Percentiles rank a stretch among this genome's conserved stretches.
phyloP scores from a whole-genome alignment of 1,284 basidiomycete genomes.

The Malassezia yamatoensis region DNA sequence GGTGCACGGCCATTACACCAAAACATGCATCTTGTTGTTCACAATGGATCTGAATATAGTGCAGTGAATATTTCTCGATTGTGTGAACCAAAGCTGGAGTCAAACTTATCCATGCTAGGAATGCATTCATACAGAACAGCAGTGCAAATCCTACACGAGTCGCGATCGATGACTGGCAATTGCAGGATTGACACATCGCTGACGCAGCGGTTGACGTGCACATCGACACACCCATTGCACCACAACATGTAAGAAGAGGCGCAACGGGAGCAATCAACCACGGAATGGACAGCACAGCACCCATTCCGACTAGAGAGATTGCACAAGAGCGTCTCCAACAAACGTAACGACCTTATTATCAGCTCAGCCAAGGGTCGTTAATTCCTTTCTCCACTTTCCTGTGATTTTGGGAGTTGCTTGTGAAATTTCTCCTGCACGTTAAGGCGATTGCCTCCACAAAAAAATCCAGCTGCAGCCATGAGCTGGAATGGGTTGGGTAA shows the following conservation, averaged over 20 bases:
- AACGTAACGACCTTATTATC: no score
- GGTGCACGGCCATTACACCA: conserved; percentile 92
- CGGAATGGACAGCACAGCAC: conserved; percentile 71
- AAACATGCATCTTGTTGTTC: conserved; percentile 76
- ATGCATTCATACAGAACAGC: conserved; percentile 90
- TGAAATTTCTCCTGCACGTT: no score
- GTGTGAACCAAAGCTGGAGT: conserved; percentile 75
- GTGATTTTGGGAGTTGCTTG: no score
- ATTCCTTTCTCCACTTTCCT: no score
- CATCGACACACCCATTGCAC: conserved; percentile 22
- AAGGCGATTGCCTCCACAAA: no score
- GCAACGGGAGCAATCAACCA: conserved; percentile 56
- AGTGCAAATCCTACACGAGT: conserved; percentile 93
- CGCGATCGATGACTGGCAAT: conserved; percentile 96
- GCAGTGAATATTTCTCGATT: conserved; percentile 84
- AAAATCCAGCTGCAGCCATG: no score
- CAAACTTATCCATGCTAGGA: conserved; percentile 91
- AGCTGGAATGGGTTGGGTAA: no score
- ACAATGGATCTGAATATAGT: conserved; percentile 97
- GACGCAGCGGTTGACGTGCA: conserved; percentile 75
- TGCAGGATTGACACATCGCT: conserved; percentile 96
- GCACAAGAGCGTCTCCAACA: no score
- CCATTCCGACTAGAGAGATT: conserved; percentile 52
- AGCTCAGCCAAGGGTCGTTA: no score
- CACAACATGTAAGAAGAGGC: conserved; percentile 50